These are phyloP conservation scores for Eremochloa ophiuroides DNA, from an alignment of 176 grass and related monocot species.

Conservation along the genomic window DNA sequence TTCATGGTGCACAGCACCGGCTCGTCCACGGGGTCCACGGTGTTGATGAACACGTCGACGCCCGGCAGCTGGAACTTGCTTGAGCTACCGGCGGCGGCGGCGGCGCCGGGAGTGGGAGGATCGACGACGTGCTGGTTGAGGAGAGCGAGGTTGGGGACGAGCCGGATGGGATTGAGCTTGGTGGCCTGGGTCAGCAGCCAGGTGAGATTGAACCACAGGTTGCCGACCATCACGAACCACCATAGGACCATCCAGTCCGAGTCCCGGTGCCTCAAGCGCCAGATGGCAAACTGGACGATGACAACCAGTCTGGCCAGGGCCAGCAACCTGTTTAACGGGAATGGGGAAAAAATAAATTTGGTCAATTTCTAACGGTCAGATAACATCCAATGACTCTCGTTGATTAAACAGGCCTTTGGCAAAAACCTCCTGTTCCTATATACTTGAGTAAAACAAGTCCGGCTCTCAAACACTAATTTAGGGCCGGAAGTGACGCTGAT, in stretches of 20 bases:
- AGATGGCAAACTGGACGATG: slow-evolving; percentile 34
- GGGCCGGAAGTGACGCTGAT: no score
- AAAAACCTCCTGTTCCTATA: no score
- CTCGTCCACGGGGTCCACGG: slow-evolving; percentile 42
- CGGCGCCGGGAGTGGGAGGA: background rate
- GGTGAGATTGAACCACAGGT: slow-evolving; percentile 37
- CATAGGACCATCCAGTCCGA: slow-evolving; percentile 1
- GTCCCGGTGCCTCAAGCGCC: slow-evolving; percentile 31
- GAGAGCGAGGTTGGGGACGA: slow-evolving; percentile 27
- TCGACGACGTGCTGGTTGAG: slow-evolving; percentile 2
- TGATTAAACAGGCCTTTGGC: no score
- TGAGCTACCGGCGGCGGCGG: background rate
- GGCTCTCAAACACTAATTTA: no score
- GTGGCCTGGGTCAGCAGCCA: slow-evolving; percentile 49
- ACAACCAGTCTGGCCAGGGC: background rate
- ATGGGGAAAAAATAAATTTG: background rate
- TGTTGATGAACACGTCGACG: slow-evolving; percentile 44
- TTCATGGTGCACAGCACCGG: slow-evolving; percentile 37
- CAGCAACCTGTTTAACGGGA: background rate
- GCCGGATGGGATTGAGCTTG: slow-evolving; percentile 32
- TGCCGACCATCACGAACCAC: slow-evolving; percentile 26
- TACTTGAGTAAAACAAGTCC: no score
- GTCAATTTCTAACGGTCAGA: no score
- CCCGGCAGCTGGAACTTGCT: slow-evolving; percentile 16
- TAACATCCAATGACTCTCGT: no score